These are phyloP conservation scores for Hibiscus syriacus DNA, from an alignment of 345 rosid genomes.

Conservation along the genomic window DNA sequence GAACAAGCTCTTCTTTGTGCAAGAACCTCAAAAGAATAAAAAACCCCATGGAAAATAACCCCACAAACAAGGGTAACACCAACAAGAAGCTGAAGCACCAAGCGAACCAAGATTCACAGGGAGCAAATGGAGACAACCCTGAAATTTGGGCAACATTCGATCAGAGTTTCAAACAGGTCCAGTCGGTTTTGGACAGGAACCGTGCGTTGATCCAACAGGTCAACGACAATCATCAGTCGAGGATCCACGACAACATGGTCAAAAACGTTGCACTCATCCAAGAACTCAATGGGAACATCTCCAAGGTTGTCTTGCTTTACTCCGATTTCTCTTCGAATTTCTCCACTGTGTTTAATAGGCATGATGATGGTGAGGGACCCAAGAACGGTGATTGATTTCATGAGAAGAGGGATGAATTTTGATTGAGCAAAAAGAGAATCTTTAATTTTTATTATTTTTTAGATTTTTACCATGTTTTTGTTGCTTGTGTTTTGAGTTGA, in stretches of 20 bases:
- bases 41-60: conserved; percentile 15
- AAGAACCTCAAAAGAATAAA: not conserved
- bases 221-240: conserved; percentile 84
- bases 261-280: conserved; percentile 85
- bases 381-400: not conserved
- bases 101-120: conserved; percentile 25
- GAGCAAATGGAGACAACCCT: conserved; percentile 31
- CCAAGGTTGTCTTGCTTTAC: conserved; percentile 71
- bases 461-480: not conserved
- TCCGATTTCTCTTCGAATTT: conserved; percentile 53
- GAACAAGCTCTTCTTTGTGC: conserved; percentile 4
- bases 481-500: not conserved
- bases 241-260: conserved; percentile 66
- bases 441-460: not conserved
- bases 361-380: not conserved
- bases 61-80: not conserved
- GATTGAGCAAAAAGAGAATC: not conserved
- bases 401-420: conserved; percentile 13
- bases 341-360: conserved; percentile 29
- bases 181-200: conserved; percentile 78
- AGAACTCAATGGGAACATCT: conserved; percentile 78
- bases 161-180: conserved; percentile 52
- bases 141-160: conserved; percentile 53
- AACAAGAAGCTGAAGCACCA: conserved; percentile 13
- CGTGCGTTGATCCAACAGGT: conserved; percentile 68